Percentiles rank a stretch among this genome's conserved stretches.
Evolutionary conservation across 805 yeast species (phyloP).

Genomic region (Candida wancherniae): DNA sequence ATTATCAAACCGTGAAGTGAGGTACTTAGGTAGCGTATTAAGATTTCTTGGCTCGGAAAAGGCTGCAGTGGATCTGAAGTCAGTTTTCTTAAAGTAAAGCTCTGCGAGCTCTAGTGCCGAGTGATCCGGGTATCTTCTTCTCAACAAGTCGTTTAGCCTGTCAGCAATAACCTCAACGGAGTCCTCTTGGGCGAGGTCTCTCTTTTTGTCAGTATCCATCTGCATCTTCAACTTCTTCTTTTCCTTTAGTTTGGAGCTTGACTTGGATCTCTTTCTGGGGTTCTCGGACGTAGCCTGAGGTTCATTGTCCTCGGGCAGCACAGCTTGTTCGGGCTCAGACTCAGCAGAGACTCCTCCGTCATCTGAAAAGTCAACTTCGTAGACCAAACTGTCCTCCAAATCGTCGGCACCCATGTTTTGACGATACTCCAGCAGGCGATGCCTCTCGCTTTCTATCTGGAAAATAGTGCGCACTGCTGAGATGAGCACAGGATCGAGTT

Average conservation of each 20-base stretch:
- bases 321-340: neutral
- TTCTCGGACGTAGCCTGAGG: constrained; percentile 7
- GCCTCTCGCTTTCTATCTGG: no score
- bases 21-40: constrained; percentile 51
- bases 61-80: constrained; percentile 59
- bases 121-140: constrained; percentile 57
- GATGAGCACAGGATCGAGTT: no score
- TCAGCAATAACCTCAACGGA: constrained; percentile 64
- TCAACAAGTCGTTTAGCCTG: constrained; percentile 55
- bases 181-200: constrained; percentile 43
- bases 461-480: no score
- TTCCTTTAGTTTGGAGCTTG: constrained; percentile 45
- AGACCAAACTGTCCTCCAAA: constrained; percentile 72
- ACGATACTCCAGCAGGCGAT: no score
- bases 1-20: constrained; percentile 46
- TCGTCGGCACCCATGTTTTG: constrained; percentile 50
- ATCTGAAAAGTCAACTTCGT: constrained; percentile 38
- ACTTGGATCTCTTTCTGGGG: constrained; percentile 21
- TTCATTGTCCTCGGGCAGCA: constrained; percentile 9
- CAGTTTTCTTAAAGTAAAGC: constrained; percentile 49
- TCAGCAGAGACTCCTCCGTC: constrained; percentile 13
- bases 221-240: constrained; percentile 68
- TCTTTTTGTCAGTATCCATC: constrained; percentile 56
- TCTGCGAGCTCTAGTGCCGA: constrained; percentile 75
- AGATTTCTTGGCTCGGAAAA: constrained; percentile 49